Evolutionary conservation across 2,329 filamentous ascomycete species (phyloP).

Genomic region (Hirsutella thompsonii): DNA sequence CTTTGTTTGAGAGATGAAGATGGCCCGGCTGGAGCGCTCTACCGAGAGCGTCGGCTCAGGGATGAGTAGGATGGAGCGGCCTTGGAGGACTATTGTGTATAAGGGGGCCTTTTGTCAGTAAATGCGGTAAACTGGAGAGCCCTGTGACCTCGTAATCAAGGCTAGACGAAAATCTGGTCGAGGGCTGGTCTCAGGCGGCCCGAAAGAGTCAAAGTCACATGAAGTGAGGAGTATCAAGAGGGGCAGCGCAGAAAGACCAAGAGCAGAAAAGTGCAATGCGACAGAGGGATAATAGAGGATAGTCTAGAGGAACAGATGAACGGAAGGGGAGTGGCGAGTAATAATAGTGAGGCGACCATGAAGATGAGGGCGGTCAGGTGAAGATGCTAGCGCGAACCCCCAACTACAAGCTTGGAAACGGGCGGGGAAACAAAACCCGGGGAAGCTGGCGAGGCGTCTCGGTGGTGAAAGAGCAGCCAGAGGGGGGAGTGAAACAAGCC

Average conservation of each 20-base stretch:
- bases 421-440: not conserved
- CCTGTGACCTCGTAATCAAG: too few relatives aligned
- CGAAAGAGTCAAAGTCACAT: too few relatives aligned
- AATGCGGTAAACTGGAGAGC: too few relatives aligned
- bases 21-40: not conserved
- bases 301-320: not conserved
- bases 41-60: not conserved
- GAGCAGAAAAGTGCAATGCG: too few relatives aligned
- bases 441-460: not conserved
- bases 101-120: too few relatives aligned
- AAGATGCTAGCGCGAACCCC: not conserved
- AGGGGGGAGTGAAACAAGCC: not conserved
- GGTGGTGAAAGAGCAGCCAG: not conserved
- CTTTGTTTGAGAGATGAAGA: not conserved
- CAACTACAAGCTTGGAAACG: not conserved
- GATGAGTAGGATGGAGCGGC: not conserved
- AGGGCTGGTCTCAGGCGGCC: too few relatives aligned
- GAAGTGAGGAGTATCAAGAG: too few relatives aligned
- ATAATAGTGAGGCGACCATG: not conserved
- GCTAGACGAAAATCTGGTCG: too few relatives aligned
- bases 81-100: not conserved
- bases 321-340: not conserved
- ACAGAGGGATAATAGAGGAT: not conserved
- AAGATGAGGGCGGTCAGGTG: not conserved
- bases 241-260: too few relatives aligned